phyloP scores from a whole-genome alignment of 2,329 filamentous ascomycete genomes.

The Magnaporthales sp. region DNA sequence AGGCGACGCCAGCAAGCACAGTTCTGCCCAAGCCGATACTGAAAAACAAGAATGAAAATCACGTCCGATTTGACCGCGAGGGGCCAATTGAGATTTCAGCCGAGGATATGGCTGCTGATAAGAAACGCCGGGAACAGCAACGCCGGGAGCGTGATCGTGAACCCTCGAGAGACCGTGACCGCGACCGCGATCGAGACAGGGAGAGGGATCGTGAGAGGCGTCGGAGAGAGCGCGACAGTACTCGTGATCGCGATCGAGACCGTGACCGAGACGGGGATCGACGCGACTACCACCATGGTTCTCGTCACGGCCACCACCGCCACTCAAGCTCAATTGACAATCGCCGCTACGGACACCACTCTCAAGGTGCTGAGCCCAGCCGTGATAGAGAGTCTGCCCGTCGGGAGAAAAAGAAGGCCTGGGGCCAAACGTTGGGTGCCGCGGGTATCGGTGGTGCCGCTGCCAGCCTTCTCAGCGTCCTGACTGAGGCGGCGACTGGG shows the following conservation, averaged over 20 bases:
- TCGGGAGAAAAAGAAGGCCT: conserved; percentile 32
- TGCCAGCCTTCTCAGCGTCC: conserved; percentile 46
- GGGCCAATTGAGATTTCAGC: conserved; percentile 31
- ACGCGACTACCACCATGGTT: conserved; percentile 8
- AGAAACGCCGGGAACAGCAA: conserved; percentile 15
- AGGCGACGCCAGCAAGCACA: conserved; percentile 23
- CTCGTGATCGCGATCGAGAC: conserved; percentile 20
- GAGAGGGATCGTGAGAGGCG: conserved; percentile 31
- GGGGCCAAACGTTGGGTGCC: conserved; percentile 45
- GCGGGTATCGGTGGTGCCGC: conserved; percentile 54
- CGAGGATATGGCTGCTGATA: conserved; percentile 18
- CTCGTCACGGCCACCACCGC: conserved; percentile 19
- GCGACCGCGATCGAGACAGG: conserved; percentile 20
- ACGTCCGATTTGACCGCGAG: conserved; percentile 43
- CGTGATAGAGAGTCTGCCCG: conserved; percentile 24
- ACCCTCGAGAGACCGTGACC: conserved; percentile 13
- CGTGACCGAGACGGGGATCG: conserved; percentile 13
- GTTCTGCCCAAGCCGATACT: conserved; percentile 48
- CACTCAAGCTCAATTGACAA: conserved; percentile 19
- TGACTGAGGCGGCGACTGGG: conserved; percentile 44
- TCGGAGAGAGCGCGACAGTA: conserved; percentile 24
- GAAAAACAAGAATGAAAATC: conserved; percentile 51
- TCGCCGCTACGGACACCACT: conserved; percentile 15
- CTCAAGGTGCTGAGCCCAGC: conserved; percentile 13
- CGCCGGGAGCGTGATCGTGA: conserved; percentile 19